phyloP scores from a whole-genome alignment of 371 early-diverging fungal species.

The Mucor indicus region DNA sequence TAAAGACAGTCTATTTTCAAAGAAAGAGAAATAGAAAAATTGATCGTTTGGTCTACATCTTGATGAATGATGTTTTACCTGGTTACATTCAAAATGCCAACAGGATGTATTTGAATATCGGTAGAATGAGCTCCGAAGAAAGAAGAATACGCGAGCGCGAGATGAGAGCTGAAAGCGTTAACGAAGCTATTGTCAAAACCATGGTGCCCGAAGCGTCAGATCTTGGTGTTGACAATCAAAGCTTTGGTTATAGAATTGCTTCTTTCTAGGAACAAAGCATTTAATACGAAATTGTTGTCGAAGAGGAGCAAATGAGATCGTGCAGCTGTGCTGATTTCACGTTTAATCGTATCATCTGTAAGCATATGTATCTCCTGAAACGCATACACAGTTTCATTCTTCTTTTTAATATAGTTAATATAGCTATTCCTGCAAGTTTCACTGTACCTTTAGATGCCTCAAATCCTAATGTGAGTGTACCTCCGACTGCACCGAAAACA shows the following conservation, averaged over 20 bases:
- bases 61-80: background rate
- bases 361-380: constrained; percentile 1
- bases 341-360: constrained; percentile 1
- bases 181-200: background rate
- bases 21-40: constrained; percentile 4
- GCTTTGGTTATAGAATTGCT: background rate
- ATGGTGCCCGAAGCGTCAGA: background rate
- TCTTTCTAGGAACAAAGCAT: background rate
- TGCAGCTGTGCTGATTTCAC: constrained; percentile 2
- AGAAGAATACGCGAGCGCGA: background rate
- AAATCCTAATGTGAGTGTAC: no score
- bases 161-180: background rate
- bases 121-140: constrained; percentile 5
- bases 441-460: no score
- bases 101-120: constrained; percentile 1
- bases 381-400: no score
- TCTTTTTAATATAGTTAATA: no score
- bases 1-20: constrained; percentile 1
- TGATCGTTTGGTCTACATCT: constrained; percentile 2
- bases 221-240: background rate
- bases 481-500: no score
- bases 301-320: background rate
- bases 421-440: no score
- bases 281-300: background rate
- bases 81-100: background rate